Evolutionary conservation across 2,329 filamentous ascomycete species (phyloP), one percentile per base, ranked within the genome.

Genomic region (Sporothrix sp.): DNA sequence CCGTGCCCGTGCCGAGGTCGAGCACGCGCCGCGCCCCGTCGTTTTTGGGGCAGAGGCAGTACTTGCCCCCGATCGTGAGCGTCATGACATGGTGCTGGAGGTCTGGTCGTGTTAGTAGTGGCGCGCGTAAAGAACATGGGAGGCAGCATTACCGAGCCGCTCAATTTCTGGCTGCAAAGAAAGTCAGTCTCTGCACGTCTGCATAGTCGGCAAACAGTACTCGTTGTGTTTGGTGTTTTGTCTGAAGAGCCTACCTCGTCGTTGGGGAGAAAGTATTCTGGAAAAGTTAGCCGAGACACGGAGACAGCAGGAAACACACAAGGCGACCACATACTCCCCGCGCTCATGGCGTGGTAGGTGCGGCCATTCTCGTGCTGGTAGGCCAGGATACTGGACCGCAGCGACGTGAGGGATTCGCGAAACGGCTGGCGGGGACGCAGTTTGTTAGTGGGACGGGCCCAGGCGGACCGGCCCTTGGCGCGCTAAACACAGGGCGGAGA

Each of bases 291-390:
- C 30, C 43, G n/a, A 20, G 20, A 11, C 25, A 28, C 35, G 28
- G n/a, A 30, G 6, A n/a, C 7, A 5, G 8, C 7, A 18, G 23
- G 28, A 36, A 33, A 27, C 11, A 20, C 20, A 43, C 27, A 9
- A 40, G 21, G 4, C 13, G 14, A 16, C 3, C 9, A 50, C 58
- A 13, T 56, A 60, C 58, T 60, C 16, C 58, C 58, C 13, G 57
- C 58, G n/a, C 58, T 60, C 52, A 60, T 51, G 4, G 58, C 54
- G 18, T 60, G 58, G 47, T 60, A 60, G 5, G 58, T 60, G 37
- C 58, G 53, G 30, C 57, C 58, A 50, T 59, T 60, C 37, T 59
- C 58, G 14, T 57, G 52, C 25, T 57, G 58, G 49, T 51, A 60
- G 7, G 53, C 53, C 25, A 58, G 46, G 21, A 60, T 56, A 48